Conservation (phyloP, 106 monocot species). For the Dioscorea dumetorum region DNA sequence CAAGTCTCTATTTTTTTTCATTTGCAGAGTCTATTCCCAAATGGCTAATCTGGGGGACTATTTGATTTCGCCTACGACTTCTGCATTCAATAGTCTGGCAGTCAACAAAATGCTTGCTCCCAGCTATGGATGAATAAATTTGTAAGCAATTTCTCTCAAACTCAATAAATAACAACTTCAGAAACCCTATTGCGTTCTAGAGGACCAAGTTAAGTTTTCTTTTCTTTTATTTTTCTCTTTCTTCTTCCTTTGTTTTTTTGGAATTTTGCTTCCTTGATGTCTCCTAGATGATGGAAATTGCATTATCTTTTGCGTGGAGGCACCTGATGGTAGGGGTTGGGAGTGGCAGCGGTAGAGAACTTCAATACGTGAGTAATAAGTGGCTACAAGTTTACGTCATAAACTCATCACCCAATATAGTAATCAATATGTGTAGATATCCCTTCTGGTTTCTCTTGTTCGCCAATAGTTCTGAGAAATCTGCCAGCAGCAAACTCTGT, state of each 20-base stretch:
- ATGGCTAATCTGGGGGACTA: constrained; percentile 65
- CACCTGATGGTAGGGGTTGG: constrained; percentile 31
- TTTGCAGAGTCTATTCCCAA: constrained; percentile 39
- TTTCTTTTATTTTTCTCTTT: too few species aligned
- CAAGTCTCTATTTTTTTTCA: constrained; percentile 2
- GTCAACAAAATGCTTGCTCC: constrained; percentile 58
- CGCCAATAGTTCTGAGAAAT: too few species aligned
- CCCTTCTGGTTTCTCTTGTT: too few species aligned
- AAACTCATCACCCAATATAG: too few species aligned
- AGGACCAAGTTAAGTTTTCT: neutral
- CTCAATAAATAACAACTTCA: neutral
- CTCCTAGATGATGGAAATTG: neutral
- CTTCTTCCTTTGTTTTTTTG: neutral
- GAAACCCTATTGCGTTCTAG: neutral
- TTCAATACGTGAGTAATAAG: too few species aligned
- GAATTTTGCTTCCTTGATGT: neutral
- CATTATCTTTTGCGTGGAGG: constrained; percentile 3
- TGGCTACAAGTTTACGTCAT: too few species aligned
- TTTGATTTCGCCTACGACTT: constrained; percentile 60
- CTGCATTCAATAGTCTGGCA: constrained; percentile 41
- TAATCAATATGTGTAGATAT: too few species aligned
- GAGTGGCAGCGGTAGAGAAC: constrained; percentile 35
- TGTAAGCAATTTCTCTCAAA: constrained; percentile 23
- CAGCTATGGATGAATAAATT: constrained; percentile 51
- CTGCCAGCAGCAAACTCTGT: too few species aligned